Evolutionary conservation across 2,329 filamentous ascomycete genomes (phyloP), one percentile per base, ranked within the genome.

Genomic region (Sporothrix inflata): DNA sequence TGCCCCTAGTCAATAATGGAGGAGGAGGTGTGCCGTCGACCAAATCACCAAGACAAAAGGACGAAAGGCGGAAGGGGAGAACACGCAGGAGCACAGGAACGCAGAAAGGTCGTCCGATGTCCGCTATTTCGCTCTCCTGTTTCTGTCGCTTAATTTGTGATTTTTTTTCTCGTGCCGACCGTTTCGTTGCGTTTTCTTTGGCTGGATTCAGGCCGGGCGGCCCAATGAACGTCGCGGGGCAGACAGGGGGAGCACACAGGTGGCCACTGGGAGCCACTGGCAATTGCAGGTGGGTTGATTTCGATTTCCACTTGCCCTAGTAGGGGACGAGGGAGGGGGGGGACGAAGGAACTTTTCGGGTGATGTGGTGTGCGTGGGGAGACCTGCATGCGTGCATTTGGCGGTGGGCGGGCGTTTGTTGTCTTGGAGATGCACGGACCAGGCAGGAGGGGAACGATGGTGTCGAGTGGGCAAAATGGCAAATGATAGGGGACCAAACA

Each of bases 371-470:
- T 55, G 49, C 47, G 24, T 60, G 49, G n/a, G 66, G 34, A 34
- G 61, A 21, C 42, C 27, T 49, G 63, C 42, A 49, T 67, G 45
- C 61, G 45, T 40, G 63, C 51, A 40, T 69, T 69, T 40, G 51
- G 68, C 42, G 34, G 51, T 69, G 47, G 47, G 19, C 34, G 1
- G 30, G 19, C 38, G 12, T 19, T 60, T 73, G 74, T 76, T 75
- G 75, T 75, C 75, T 75, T 75, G 74, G 75, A 73, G 75, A 76
- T 75, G 74, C 75, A 76, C 75, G 74, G 75, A 57, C 74, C 75
- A 76, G 49, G n/a, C 34, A 19, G 40, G 38, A 34, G 49, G 66
- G 66, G 30, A 9, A 16, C n/a, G n/a, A n/a, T n/a, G n/a, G n/a
- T n/a, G n/a, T n/a, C n/a, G n/a, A 12, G 40, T 3, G 27, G 40